Conservation (phyloP, 106 monocot species). For the Dioscorea alata region DNA sequence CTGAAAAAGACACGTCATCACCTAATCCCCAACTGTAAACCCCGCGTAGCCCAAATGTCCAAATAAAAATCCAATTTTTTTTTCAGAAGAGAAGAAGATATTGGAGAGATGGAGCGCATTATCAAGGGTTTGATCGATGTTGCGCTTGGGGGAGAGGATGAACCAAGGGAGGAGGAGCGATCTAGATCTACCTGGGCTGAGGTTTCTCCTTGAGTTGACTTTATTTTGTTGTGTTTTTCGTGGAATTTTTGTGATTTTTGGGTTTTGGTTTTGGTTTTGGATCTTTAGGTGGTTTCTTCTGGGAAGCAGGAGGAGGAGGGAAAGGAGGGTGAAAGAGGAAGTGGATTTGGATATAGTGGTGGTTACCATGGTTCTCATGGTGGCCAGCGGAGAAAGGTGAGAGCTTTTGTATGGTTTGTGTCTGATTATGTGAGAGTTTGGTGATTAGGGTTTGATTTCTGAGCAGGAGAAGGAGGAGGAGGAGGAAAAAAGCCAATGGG, state of each 20-base stretch:
- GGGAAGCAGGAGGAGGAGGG: constrained; percentile 16
- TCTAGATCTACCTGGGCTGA: constrained; percentile 84
- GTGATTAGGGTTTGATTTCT: too few relatives aligned
- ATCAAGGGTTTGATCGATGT: constrained; percentile 64
- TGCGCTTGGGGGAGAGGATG: constrained; percentile 38
- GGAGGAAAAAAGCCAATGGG: constrained; percentile 12
- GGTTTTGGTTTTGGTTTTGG: background rate
- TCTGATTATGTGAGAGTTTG: too few relatives aligned
- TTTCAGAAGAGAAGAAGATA: too few relatives aligned
- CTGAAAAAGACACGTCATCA: too few relatives aligned
- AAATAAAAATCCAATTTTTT: too few relatives aligned
- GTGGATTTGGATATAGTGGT: too few relatives aligned
- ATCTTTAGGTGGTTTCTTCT: constrained; percentile 29
- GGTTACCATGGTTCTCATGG: too few relatives aligned
- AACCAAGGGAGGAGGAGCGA: constrained; percentile 12
- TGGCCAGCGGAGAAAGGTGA: too few relatives aligned
- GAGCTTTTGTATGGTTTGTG: too few relatives aligned
- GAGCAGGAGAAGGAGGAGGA: constrained; percentile 9
- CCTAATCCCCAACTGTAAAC: too few relatives aligned
- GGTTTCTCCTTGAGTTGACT: constrained; percentile 14
- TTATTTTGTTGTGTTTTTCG: background rate
- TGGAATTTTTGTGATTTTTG: background rate
- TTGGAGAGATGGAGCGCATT: constrained; percentile 52
- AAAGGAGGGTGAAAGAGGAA: constrained; percentile 4
- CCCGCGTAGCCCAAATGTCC: too few relatives aligned